These are phyloP conservation scores for Acacia confusa DNA, from an alignment of 306 rosid genomes.

Conservation along the genomic window DNA sequence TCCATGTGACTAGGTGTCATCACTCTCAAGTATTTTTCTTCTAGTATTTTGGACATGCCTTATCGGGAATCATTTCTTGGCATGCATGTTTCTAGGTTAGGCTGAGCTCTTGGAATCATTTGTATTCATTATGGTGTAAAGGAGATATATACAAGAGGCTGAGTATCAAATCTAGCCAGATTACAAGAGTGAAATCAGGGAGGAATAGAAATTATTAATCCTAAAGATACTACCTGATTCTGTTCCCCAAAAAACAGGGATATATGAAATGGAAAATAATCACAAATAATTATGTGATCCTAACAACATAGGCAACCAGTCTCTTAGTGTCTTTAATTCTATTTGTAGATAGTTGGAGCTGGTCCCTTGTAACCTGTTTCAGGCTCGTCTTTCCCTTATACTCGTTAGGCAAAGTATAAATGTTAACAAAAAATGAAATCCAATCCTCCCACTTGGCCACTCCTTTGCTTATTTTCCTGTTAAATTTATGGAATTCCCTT, in stretches of 20 bases:
- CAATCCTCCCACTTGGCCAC: not conserved
- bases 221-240: not conserved
- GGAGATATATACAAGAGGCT: not conserved
- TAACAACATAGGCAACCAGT: not conserved
- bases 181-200: not conserved
- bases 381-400: slow-evolving; percentile 3
- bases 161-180: not conserved
- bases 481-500: slow-evolving; percentile 4
- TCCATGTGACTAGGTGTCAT: not conserved
- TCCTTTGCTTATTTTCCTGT: slow-evolving; percentile 8
- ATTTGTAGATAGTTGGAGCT: slow-evolving; percentile 14
- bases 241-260: not conserved
- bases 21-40: slow-evolving; percentile 14
- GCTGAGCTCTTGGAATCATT: not conserved
- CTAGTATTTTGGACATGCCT: slow-evolving; percentile 6
- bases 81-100: slow-evolving; percentile 19
- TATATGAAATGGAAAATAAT: not conserved
- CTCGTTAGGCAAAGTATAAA: not conserved
- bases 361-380: not conserved
- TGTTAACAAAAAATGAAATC: slow-evolving; percentile 22
- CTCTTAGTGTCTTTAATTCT: slow-evolving; percentile 20
- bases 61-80: slow-evolving; percentile 24
- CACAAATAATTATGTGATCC: not conserved
- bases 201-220: not conserved
- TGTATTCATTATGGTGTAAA: not conserved